Percentiles rank a stretch among this genome's conserved stretches.
Conservation (phyloP, 2,329 filamentous ascomycete species). For the Thermothelomyces thermophilus region DNA sequence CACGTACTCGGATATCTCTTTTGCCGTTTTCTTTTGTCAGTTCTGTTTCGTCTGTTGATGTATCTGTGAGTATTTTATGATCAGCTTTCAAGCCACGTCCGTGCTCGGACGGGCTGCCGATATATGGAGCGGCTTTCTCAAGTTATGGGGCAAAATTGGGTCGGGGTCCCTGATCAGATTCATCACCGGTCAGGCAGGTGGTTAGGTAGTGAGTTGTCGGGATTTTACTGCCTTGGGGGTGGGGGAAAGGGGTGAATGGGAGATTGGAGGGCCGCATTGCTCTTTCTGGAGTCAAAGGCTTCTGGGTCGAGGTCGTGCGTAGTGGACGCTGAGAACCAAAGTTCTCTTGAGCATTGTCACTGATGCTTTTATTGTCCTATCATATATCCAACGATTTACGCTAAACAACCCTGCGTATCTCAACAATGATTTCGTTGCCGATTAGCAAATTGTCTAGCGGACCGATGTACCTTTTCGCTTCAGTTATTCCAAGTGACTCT, state of each 20-base stretch:
- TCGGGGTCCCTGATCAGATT: constrained; percentile 13
- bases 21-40: constrained; percentile 5
- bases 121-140: constrained; percentile 7
- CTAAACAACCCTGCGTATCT: not conserved
- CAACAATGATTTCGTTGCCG: not conserved
- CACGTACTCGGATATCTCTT: not conserved
- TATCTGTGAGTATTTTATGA: constrained; percentile 10
- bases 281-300: constrained; percentile 4
- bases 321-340: constrained; percentile 21
- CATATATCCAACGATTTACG: not conserved
- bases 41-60: constrained; percentile 2
- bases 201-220: not conserved
- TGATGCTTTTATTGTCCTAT: not conserved
- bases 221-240: no score
- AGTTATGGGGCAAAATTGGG: constrained; percentile 13
- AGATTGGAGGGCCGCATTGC: constrained; percentile 1
- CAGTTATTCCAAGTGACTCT: no score
- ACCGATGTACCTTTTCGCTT: not conserved
- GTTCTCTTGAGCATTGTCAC: constrained; percentile 3
- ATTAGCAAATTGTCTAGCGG: not conserved
- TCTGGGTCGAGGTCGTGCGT: constrained; percentile 22
- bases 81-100: constrained; percentile 12
- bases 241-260: no score
- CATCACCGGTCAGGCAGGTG: constrained; percentile 8
- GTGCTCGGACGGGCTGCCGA: constrained; percentile 12